Conservation (phyloP, 768 basidiomycete species). For the Naganishia onofrii region DNA sequence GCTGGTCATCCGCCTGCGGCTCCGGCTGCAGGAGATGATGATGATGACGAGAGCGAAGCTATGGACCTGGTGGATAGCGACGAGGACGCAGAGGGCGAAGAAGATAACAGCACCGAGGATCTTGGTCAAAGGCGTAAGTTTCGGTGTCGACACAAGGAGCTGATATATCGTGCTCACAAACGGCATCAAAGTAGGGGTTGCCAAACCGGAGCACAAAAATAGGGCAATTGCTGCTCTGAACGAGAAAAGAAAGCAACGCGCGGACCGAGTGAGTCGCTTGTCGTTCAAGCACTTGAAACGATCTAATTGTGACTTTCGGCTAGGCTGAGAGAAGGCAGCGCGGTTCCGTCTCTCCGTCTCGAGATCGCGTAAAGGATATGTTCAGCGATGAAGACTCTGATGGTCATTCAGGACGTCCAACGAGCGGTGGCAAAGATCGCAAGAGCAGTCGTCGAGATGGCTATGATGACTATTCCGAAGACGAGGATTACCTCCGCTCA, state of each 20-base stretch:
- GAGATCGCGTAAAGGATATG: constrained; percentile 18
- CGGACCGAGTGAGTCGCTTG: constrained; percentile 16
- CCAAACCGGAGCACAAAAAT: constrained; percentile 26
- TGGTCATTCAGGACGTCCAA: not conserved
- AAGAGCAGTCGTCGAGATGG: constrained; percentile 14
- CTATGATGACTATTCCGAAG: constrained; percentile 27
- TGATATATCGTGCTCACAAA: not conserved
- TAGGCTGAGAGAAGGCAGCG: constrained; percentile 22
- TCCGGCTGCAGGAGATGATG: constrained; percentile 26
- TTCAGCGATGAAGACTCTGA: constrained; percentile 27
- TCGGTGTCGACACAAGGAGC: not conserved
- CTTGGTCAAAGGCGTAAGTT: constrained; percentile 21
- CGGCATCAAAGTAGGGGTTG: not conserved
- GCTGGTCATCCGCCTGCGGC: not conserved
- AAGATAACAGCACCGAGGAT: not conserved
- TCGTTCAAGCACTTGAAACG: not conserved
- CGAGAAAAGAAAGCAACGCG: constrained; percentile 21
- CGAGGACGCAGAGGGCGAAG: constrained; percentile 35
- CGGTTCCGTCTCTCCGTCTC: constrained; percentile 17
- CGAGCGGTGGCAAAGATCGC: constrained; percentile 2
- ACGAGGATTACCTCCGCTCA: constrained; percentile 20
- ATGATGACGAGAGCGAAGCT: constrained; percentile 42
- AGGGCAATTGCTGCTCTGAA: constrained; percentile 24
- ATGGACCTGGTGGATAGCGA: constrained; percentile 46
- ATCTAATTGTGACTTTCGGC: not conserved